Evolutionary conservation across 2,329 filamentous ascomycete genomes (phyloP), one percentile per base, ranked within the genome.

Genomic region (Eurotiales sp.): DNA sequence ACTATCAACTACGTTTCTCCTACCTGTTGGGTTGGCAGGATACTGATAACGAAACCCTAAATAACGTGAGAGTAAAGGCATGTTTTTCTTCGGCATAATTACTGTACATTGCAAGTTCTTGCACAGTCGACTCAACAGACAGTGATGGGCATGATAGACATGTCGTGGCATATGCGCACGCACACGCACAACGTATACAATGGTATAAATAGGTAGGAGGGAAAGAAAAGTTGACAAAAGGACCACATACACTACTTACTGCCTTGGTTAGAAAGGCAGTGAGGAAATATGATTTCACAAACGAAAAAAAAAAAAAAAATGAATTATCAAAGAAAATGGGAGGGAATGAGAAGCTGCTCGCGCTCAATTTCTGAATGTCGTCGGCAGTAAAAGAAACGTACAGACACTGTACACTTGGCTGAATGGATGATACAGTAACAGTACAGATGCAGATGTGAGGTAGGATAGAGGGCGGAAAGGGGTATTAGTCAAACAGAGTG

Each of bases 401-500:
- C 46, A 48, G 15, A 15, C 17, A 40, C 46, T 48, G 46, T 48
- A 48, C 46, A 48, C n/a, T n/a, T n/a, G n/a, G n/a, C n/a, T n/a
- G n/a, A n/a, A n/a, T n/a, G n/a, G n/a, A n/a, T n/a, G 14, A n/a
- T n/a, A 14, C n/a, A 46, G 34, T 17, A 19, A 43, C 5, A 43
- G 25, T 43, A 43, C 5, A 14, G 6, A 6, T 37, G 14, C 14
- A 42, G 40, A 42, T 29, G n/a, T 27, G 8, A 41, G 12, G 25
- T n/a, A 41, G 11, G 17, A 29, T n/a, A n/a, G n/a, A n/a, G n/a
- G n/a, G n/a, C n/a, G n/a, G 21, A 36, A 42, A 27, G 25, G 45
- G 51, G 51, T 53, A 53, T 53, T 42, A n/a, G n/a, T n/a, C n/a
- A n/a, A 30, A 53, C 45, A 45, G 51, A 53, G 27, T 21, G 25